These are phyloP conservation scores for Fusarium mundagurra DNA, from an alignment of 2,329 filamentous ascomycete genomes.

Conservation along the genomic window DNA sequence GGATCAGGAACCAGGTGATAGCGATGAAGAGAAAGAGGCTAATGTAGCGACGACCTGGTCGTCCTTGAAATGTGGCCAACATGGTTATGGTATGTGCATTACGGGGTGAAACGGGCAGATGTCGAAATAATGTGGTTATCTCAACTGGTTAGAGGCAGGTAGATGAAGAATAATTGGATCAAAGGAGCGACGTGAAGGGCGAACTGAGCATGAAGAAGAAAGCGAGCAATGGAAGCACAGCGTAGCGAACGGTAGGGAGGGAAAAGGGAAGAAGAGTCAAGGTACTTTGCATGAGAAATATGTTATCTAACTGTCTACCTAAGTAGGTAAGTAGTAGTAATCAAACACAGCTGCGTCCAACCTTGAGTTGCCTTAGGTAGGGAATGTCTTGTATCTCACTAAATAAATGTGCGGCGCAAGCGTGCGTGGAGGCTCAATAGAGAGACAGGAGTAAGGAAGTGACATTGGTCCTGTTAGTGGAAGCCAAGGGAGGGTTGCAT, in stretches of 20 bases:
- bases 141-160: not conserved
- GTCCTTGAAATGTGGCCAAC: slow-evolving; percentile 46
- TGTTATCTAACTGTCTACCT: not conserved
- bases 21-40: slow-evolving; percentile 43
- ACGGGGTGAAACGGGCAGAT: not conserved
- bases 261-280: not conserved
- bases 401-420: slow-evolving; percentile 7
- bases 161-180: not conserved
- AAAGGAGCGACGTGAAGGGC: slow-evolving; percentile 16
- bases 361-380: not conserved
- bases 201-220: not conserved
- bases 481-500: not conserved
- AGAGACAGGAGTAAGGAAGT: slow-evolving; percentile 22
- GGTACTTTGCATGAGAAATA: not conserved
- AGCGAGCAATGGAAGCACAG: not conserved
- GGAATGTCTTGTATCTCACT: not conserved
- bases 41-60: slow-evolving; percentile 47
- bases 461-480: not conserved
- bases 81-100: slow-evolving; percentile 43
- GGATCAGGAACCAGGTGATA: slow-evolving; percentile 44
- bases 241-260: not conserved
- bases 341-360: not conserved
- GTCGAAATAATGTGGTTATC: slow-evolving; percentile 3
- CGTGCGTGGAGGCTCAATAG: slow-evolving; percentile 9
- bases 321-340: not conserved